Evolutionary conservation across 371 early-diverging fungal species (phyloP), one percentile per base, ranked within the genome.

Genomic region (Saksenaea vasiformis): DNA sequence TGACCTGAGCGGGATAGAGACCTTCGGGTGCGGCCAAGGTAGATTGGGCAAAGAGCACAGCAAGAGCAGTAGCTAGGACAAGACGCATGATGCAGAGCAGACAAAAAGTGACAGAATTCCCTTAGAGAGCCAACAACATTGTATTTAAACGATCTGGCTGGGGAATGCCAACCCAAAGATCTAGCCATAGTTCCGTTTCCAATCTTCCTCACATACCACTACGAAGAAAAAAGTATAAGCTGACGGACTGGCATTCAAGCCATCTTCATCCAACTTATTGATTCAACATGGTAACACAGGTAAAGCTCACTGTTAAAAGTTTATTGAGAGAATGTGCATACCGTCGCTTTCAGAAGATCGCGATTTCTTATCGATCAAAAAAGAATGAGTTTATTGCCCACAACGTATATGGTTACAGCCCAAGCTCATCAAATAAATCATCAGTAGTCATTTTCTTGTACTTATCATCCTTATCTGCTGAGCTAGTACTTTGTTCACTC

Each of bases 391-490:
- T 47, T 22, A 22, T 47, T 22, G n/a, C 4, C n/a, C 3, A 22
- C 26, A n/a, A 47, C 24, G 44, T n/a, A 27, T 19, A 59, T 24
- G 15, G 14, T 28, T 56, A 62, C 11, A 62, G 44, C 8, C 63
- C 63, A 15, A 55, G 13, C 22, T 62, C 63, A 22, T 56, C 63
- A 43, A 62, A 62, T 54, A 62, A 56, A 43, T 56, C 63, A 19
- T 56, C 63, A 1, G 53, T 43, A 17, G 55, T 56, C 28, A 24
- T 43, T 43, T 27, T 14, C 27, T 59, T 58, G 58, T 9, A 17
- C 34, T 60, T n/a, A n/a, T n/a, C n/a, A n/a, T n/a, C n/a, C n/a
- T n/a, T n/a, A 31, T 31, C 31, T 31, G 31, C n/a, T n/a, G 31
- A 31, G 31, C n/a, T 31, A 31, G 31, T 7, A 7, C 31, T 31